Conservation (phyloP, 345 rosid species). For the Gynandropsis gynandra region DNA sequence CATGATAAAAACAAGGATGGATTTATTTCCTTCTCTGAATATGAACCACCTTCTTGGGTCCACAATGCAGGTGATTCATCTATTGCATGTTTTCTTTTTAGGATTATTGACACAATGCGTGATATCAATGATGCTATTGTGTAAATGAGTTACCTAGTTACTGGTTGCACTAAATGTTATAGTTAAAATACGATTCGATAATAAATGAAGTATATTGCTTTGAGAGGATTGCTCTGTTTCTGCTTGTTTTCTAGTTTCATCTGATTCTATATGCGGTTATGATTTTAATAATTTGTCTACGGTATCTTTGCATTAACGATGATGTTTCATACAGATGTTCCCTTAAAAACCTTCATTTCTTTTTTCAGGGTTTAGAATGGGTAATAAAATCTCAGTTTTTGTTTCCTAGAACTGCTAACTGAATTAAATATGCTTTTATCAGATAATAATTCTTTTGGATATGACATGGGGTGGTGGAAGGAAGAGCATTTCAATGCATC, state of each 20-base stretch:
- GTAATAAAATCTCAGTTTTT: conserved; percentile 6
- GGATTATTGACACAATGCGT: neutral
- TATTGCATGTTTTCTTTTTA: conserved; percentile 1
- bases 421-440: conserved; percentile 14
- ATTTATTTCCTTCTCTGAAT: conserved; percentile 66
- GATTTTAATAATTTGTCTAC: too few relatives aligned
- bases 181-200: neutral
- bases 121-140: conserved; percentile 6
- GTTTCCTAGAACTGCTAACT: conserved; percentile 12
- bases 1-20: conserved; percentile 93
- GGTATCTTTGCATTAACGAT: too few relatives aligned
- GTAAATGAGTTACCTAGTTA: neutral
- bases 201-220: conserved; percentile 4
- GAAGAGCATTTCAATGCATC: conserved; percentile 95
- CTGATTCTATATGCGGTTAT: neutral
- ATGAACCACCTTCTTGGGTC: conserved; percentile 90
- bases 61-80: conserved; percentile 44
- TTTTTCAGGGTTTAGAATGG: too few relatives aligned
- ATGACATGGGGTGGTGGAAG: conserved; percentile 99
- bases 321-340: too few relatives aligned
- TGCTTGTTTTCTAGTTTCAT: neutral
- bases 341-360: too few relatives aligned
- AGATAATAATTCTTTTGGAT: conserved; percentile 65
- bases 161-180: too few relatives aligned
- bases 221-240: conserved; percentile 9